These are phyloP conservation scores for Suhomyces vadensis DNA, from an alignment of 805 yeast genomes.

Conservation along the genomic window DNA sequence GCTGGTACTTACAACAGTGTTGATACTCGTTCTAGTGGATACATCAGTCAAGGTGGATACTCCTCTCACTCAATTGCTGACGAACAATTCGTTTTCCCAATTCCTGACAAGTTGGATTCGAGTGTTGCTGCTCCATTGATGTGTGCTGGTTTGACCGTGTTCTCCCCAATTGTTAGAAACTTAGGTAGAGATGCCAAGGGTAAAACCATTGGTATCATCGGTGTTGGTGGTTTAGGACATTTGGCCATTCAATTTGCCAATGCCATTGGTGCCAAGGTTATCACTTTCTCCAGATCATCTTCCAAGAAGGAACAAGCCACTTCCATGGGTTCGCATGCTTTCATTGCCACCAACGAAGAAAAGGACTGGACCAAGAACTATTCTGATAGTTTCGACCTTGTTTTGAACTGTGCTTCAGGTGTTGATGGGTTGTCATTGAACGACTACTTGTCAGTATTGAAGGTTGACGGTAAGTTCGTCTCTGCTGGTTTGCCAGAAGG, in stretches of 20 bases:
- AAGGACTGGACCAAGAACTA: constrained; percentile 40
- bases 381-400: constrained; percentile 46
- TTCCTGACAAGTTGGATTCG: constrained; percentile 50
- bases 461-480: constrained; percentile 58
- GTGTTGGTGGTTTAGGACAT: constrained; percentile 60
- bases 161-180: constrained; percentile 59
- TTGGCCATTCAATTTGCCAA: constrained; percentile 57
- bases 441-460: constrained; percentile 49
- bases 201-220: constrained; percentile 52
- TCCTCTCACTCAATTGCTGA: constrained; percentile 65
- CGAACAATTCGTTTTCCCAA: constrained; percentile 61
- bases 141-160: constrained; percentile 78
- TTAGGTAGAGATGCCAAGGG: constrained; percentile 41
- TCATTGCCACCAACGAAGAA: constrained; percentile 54
- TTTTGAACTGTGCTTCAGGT: constrained; percentile 55
- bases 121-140: constrained; percentile 67
- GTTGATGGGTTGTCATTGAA: constrained; percentile 50
- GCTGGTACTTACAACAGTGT: constrained; percentile 25
- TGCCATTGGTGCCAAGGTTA: constrained; percentile 61
- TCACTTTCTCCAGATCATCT: constrained; percentile 53
- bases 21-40: constrained; percentile 30
- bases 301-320: constrained; percentile 51
- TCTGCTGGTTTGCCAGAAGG: constrained; percentile 65
- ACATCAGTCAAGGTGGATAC: constrained; percentile 71
- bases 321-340: constrained; percentile 53